Conservation (phyloP, 306 rosid genomes). For the Cicer judaicum region DNA sequence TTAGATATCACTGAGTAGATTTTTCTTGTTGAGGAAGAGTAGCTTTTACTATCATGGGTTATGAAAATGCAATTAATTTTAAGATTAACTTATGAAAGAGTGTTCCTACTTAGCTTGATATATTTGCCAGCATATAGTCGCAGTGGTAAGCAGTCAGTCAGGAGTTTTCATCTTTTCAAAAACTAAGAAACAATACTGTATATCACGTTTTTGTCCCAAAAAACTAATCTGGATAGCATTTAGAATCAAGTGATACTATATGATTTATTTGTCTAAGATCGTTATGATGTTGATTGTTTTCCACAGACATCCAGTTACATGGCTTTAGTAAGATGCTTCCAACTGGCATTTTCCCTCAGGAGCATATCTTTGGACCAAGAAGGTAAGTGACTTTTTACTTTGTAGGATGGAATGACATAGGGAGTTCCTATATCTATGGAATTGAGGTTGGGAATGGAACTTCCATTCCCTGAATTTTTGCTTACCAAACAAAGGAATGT, state of each 20-base stretch:
- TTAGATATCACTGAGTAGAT: background rate
- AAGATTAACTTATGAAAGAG: constrained; percentile 1
- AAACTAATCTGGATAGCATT: constrained; percentile 36
- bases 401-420: constrained; percentile 5
- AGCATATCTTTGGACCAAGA: constrained; percentile 72
- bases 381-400: constrained; percentile 58
- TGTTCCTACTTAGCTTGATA: constrained; percentile 21
- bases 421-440: constrained; percentile 21
- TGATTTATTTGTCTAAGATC: constrained; percentile 24
- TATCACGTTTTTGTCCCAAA: constrained; percentile 1
- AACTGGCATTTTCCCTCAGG: constrained; percentile 87
- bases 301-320: constrained; percentile 75
- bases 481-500: constrained; percentile 25
- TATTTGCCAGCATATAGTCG: constrained; percentile 15
- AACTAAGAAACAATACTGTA: constrained; percentile 22
- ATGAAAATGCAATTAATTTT: constrained; percentile 26
- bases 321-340: constrained; percentile 85
- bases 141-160: constrained; percentile 9
- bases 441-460: constrained; percentile 22
- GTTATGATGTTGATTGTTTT: constrained; percentile 45
- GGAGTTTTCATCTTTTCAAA: constrained; percentile 27
- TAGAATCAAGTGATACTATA: constrained; percentile 5
- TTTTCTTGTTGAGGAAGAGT: background rate
- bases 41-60: background rate
- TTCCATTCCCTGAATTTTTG: constrained; percentile 33